These are phyloP conservation scores for Exophiala alcalophila DNA, from an alignment of 2,329 filamentous ascomycete species.

Conservation along the genomic window DNA sequence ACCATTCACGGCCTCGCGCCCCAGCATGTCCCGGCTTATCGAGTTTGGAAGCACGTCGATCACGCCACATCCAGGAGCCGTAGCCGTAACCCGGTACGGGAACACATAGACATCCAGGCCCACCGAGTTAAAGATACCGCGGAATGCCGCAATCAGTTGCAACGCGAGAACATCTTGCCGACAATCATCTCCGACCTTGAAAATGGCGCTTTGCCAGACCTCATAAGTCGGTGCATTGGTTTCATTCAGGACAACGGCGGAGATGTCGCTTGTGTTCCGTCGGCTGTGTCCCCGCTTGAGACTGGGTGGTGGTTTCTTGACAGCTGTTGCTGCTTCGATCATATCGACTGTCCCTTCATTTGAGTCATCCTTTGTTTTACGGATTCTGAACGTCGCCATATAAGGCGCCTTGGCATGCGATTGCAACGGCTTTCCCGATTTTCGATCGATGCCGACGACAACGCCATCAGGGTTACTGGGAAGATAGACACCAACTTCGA, in stretches of 20 bases:
- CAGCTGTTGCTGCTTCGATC: conserved; percentile 46
- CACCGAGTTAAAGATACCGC: conserved; percentile 92
- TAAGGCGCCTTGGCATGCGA: conserved; percentile 98
- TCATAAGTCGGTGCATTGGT: conserved; percentile 61
- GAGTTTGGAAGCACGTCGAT: conserved; percentile 98
- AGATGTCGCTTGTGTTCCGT: conserved; percentile 27
- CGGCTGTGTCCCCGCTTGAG: conserved; percentile 25
- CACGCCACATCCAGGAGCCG: conserved; percentile 93
- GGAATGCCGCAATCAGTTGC: conserved; percentile 97
- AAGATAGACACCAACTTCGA: conserved; percentile 95
- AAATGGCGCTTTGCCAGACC: conserved; percentile 99
- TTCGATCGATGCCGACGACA: conserved; percentile 95
- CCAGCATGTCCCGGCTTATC: conserved; percentile 97
- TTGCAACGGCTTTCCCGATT: conserved; percentile 94
- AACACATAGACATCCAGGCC: conserved; percentile 96
- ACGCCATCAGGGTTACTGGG: conserved; percentile 96
- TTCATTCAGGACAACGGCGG: conserved; percentile 17
- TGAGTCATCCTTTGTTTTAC: conserved; percentile 63
- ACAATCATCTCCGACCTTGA: conserved; percentile 99
- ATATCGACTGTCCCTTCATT: conserved; percentile 53
- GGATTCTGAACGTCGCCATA: conserved; percentile 98
- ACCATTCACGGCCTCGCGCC: conserved; percentile 94
- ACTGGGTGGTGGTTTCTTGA: conserved; percentile 32
- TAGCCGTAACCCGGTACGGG: conserved; percentile 94
- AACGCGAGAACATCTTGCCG: conserved; percentile 93